Percentiles rank a stretch among this genome's conserved stretches.
Conservation (phyloP, 2,329 filamentous ascomycete genomes). For the Didymella pomorum region DNA sequence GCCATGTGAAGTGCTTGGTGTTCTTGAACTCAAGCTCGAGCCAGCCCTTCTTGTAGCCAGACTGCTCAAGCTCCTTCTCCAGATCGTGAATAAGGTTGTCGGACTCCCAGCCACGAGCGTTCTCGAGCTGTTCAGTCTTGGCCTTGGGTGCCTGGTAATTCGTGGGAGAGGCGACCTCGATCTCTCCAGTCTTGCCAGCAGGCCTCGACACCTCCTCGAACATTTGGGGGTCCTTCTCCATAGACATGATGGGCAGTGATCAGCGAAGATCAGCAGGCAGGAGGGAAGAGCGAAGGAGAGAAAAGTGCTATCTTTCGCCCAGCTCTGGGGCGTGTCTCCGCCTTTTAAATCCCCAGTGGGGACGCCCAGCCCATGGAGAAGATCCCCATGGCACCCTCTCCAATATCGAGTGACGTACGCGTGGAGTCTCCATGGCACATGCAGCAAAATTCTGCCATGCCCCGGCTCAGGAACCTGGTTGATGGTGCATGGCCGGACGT, state of each 20-base stretch:
- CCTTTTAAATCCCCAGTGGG: constrained; percentile 39
- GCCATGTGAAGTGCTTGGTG: constrained; percentile 71
- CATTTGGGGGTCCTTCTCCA: constrained; percentile 39
- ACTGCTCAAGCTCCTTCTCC: constrained; percentile 49
- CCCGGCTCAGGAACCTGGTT: constrained; percentile 24
- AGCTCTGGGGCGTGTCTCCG: constrained; percentile 22
- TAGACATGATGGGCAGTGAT: constrained; percentile 36
- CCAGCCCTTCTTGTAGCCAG: constrained; percentile 50
- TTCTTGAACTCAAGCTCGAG: constrained; percentile 68
- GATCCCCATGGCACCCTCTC: constrained; percentile 35
- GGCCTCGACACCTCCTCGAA: constrained; percentile 23
- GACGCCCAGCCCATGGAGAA: constrained; percentile 33
- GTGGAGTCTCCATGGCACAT: constrained; percentile 21
- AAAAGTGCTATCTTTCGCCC: constrained; percentile 22
- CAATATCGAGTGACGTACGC: constrained; percentile 19
- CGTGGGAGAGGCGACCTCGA: constrained; percentile 31
- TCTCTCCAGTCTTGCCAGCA: constrained; percentile 29
- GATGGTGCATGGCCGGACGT: constrained; percentile 27
- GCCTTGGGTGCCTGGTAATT: constrained; percentile 41
- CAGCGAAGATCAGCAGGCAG: constrained; percentile 21
- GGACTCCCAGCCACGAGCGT: constrained; percentile 53
- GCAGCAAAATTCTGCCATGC: constrained; percentile 31
- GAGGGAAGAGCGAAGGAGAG: constrained; percentile 15
- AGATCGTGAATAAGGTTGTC: constrained; percentile 55
- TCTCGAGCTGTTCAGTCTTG: constrained; percentile 44